phyloP scores from a whole-genome alignment of 306 rosid species.

The Ormosia emarginata region DNA sequence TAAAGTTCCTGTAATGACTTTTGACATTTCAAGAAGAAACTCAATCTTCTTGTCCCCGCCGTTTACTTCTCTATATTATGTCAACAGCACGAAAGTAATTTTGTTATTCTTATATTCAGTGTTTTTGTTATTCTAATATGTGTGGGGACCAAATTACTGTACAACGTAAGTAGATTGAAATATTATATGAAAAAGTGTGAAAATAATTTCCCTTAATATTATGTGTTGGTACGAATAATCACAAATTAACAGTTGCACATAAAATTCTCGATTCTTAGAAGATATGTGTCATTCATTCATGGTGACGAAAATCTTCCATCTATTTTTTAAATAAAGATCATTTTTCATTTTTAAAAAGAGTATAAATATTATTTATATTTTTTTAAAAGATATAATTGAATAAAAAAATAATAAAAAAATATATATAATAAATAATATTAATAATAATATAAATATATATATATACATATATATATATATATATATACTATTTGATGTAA shows the following conservation, averaged over 20 bases:
- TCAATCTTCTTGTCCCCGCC: background rate
- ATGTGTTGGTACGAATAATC: background rate
- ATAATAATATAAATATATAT: too few relatives aligned
- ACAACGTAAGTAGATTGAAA: background rate
- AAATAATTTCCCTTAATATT: background rate
- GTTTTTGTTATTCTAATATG: background rate
- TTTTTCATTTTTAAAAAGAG: too few relatives aligned
- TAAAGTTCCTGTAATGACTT: too few relatives aligned
- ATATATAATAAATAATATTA: too few relatives aligned
- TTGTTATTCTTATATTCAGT: too few relatives aligned
- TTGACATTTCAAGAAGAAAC: background rate
- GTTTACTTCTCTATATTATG: too few relatives aligned
- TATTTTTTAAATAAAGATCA: too few relatives aligned
- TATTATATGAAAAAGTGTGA: background rate
- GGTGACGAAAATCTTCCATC: background rate
- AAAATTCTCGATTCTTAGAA: background rate
- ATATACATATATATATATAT: too few relatives aligned
- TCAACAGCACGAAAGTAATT: background rate
- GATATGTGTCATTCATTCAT: background rate
- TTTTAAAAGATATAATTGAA: too few relatives aligned
- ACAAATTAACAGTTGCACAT: background rate
- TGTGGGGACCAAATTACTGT: background rate
- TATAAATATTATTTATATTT: too few relatives aligned
- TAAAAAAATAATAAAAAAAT: too few relatives aligned
- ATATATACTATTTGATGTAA: too few relatives aligned